Conservation (phyloP, 2,329 filamentous ascomycete genomes). For the Mycosphaerelloides madeirae region DNA sequence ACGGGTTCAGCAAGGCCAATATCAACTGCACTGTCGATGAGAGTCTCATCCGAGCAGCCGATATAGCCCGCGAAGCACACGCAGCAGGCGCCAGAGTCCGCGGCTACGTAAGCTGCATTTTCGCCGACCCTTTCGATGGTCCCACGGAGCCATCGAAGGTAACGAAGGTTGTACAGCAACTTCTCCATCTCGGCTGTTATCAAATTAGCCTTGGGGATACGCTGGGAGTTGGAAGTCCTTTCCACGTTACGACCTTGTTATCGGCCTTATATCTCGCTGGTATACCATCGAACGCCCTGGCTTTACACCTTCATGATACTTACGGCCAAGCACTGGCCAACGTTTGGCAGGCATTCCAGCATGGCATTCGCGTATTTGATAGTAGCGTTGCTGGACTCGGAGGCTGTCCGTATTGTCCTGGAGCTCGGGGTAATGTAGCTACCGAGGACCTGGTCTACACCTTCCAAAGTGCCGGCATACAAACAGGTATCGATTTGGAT, state of each 20-base stretch:
- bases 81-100: slow-evolving; percentile 30
- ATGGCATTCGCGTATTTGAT: slow-evolving; percentile 25
- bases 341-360: slow-evolving; percentile 19
- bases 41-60: slow-evolving; percentile 32
- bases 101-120: slow-evolving; percentile 41
- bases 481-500: slow-evolving; percentile 23
- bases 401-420: slow-evolving; percentile 27
- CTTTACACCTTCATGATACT: slow-evolving; percentile 29
- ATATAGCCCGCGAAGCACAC: slow-evolving; percentile 29
- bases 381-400: slow-evolving; percentile 26
- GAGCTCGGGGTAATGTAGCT: slow-evolving; percentile 26
- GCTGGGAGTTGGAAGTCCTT: slow-evolving; percentile 18
- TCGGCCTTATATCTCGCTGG: slow-evolving; percentile 23
- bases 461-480: slow-evolving; percentile 20
- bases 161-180: slow-evolving; percentile 6
- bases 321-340: slow-evolving; percentile 28
- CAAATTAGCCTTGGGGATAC: slow-evolving; percentile 27
- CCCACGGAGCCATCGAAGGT: slow-evolving; percentile 16
- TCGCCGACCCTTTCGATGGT: slow-evolving; percentile 36
- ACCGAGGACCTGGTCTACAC: slow-evolving; percentile 27
- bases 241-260: slow-evolving; percentile 30
- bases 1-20: slow-evolving; percentile 41
- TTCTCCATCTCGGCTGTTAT: slow-evolving; percentile 25
- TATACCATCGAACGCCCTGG: slow-evolving; percentile 16
- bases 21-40: slow-evolving; percentile 38